Conservation (phyloP, 1,284 basidiomycete species). For the Trichosporon sp. region DNA sequence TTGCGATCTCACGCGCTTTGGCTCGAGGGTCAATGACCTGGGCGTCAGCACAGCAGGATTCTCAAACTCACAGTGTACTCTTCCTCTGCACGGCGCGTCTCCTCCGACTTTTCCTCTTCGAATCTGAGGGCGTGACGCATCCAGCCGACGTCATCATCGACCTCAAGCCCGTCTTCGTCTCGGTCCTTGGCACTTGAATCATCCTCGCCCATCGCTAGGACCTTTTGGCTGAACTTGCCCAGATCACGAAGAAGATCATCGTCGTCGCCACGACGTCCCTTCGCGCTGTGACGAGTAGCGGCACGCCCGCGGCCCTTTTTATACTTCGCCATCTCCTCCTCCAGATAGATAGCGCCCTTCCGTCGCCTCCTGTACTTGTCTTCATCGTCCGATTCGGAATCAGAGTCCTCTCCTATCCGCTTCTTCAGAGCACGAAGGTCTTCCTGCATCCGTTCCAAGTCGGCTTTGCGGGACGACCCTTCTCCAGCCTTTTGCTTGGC, state of each 20-base stretch:
- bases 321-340: conserved; percentile 74
- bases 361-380: conserved; percentile 25
- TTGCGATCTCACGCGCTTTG: conserved; percentile 39
- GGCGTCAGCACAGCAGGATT: neutral
- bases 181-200: conserved; percentile 17
- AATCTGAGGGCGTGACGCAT: conserved; percentile 69
- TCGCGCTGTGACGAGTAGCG: conserved; percentile 53
- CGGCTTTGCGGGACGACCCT: conserved; percentile 61
- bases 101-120: conserved; percentile 64
- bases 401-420: conserved; percentile 33
- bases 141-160: conserved; percentile 76
- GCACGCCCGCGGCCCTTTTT: conserved; percentile 61
- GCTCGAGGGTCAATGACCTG: conserved; percentile 48
- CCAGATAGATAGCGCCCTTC: conserved; percentile 62
- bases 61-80: conserved; percentile 73
- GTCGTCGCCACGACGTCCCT: conserved; percentile 58
- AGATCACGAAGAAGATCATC: conserved; percentile 64
- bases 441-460: conserved; percentile 81
- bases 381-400: conserved; percentile 40
- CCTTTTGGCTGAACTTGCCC: conserved; percentile 64
- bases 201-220: conserved; percentile 48
- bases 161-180: conserved; percentile 54
- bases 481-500: conserved; percentile 59
- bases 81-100: conserved; percentile 70
- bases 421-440: conserved; percentile 68